Conservation (phyloP, 257 asterid genomes). For the Osmanthus fragrans region DNA sequence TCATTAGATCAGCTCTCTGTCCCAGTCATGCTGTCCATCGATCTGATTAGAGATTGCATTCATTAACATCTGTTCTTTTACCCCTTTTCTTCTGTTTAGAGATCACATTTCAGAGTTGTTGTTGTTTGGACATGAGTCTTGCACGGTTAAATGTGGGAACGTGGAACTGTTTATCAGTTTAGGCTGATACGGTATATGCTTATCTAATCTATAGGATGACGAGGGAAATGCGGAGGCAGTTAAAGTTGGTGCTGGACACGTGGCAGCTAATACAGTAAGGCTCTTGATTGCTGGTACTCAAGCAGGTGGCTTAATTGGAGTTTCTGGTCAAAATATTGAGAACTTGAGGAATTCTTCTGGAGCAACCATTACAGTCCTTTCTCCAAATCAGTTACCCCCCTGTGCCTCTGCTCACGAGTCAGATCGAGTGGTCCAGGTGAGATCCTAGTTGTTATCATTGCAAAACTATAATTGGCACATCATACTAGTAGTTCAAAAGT, state of each 20-base stretch:
- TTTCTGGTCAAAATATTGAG: slow-evolving; percentile 91
- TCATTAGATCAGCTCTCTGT: neutral
- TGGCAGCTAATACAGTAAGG: slow-evolving; percentile 86
- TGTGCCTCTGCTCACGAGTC: slow-evolving; percentile 97
- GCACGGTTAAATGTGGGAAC: neutral
- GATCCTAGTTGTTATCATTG: slow-evolving; percentile 17
- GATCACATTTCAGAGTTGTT: neutral
- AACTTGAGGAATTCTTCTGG: slow-evolving; percentile 82
- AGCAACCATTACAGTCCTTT: slow-evolving; percentile 75
- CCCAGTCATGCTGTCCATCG: neutral
- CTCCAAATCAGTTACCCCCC: slow-evolving; percentile 87
- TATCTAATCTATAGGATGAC: slow-evolving; percentile 58
- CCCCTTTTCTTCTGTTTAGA: neutral
- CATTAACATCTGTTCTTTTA: neutral
- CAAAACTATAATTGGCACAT: neutral
- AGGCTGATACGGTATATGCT: slow-evolving; percentile 8
- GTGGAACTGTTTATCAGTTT: neutral
- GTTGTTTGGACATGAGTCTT: slow-evolving; percentile 9
- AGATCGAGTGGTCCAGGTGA: slow-evolving; percentile 94
- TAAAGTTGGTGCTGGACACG: slow-evolving; percentile 77
- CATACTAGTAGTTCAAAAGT: neutral
- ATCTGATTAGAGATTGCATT: neutral
- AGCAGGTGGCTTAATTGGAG: slow-evolving; percentile 95
- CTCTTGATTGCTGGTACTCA: slow-evolving; percentile 90
- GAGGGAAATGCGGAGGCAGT: slow-evolving; percentile 53